These are phyloP conservation scores for Suillus discolor DNA, from an alignment of 768 basidiomycete genomes.

Conservation along the genomic window DNA sequence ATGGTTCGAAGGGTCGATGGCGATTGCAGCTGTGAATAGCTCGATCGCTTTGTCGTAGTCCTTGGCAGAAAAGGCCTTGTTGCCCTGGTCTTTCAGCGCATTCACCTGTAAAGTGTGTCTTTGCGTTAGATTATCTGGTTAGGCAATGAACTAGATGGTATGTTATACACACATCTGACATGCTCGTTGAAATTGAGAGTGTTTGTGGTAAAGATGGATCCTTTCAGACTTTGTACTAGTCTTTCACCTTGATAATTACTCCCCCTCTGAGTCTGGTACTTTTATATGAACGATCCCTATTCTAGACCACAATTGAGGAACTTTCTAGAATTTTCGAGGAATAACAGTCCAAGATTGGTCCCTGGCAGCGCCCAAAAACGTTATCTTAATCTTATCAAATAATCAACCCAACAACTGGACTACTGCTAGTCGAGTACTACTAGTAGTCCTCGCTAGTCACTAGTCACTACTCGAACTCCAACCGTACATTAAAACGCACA, in stretches of 20 bases:
- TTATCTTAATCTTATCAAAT: neutral
- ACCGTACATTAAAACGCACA: too few relatives aligned
- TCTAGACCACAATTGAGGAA: conserved; percentile 18
- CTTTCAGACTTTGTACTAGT: neutral
- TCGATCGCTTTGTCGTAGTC: conserved; percentile 89
- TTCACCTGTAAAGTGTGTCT: conserved; percentile 38
- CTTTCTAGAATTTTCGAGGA: conserved; percentile 34
- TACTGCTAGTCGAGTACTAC: too few relatives aligned
- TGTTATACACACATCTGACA: conserved; percentile 38
- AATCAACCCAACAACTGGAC: too few relatives aligned
- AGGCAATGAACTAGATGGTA: conserved; percentile 21
- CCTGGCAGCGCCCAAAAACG: neutral
- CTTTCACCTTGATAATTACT: neutral
- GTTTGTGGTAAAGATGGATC: neutral
- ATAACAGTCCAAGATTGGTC: neutral
- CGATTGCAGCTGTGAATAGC: conserved; percentile 81
- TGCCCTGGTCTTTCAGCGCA: conserved; percentile 87
- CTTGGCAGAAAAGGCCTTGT: conserved; percentile 94
- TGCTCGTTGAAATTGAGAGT: conserved; percentile 15
- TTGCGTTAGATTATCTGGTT: conserved; percentile 1
- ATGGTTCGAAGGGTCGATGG: conserved; percentile 79
- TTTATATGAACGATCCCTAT: conserved; percentile 21
- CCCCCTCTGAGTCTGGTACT: conserved; percentile 7
- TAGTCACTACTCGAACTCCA: too few relatives aligned
- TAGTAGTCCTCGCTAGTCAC: too few relatives aligned